phyloP scores from a whole-genome alignment of 129 eudicot genomes.

The Flaveria bidentis region DNA sequence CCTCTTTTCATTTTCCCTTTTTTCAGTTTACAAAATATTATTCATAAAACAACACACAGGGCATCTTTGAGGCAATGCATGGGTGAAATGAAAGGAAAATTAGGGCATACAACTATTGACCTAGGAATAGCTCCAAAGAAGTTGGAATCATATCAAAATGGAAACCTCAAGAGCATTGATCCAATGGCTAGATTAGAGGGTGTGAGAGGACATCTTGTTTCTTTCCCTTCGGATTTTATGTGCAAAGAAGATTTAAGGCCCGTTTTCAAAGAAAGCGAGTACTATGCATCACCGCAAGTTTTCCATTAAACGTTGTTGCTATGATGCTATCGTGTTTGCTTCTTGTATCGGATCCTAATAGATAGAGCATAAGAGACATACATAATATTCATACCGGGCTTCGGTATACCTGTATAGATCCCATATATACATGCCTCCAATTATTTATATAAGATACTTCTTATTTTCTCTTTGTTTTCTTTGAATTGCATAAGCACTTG shows the following conservation, averaged over 20 bases:
- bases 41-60: conserved; percentile 39
- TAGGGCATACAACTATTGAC: conserved; percentile 83
- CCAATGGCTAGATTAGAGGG: conserved; percentile 82
- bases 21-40: not conserved
- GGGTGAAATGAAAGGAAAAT: conserved; percentile 65
- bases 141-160: conserved; percentile 73
- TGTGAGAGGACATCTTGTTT: conserved; percentile 90
- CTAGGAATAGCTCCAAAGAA: conserved; percentile 87
- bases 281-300: conserved; percentile 96
- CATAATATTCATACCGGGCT: conserved; percentile 7
- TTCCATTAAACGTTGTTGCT: conserved; percentile 54
- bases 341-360: conserved; percentile 15
- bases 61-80: conserved; percentile 80
- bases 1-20: not conserved
- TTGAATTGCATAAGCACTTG: not conserved
- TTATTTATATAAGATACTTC: not conserved
- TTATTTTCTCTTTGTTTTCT: not conserved
- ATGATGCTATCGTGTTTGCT: conserved; percentile 7
- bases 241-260: conserved; percentile 96
- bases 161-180: conserved; percentile 54
- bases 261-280: conserved; percentile 93
- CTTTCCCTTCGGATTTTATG: conserved; percentile 92
- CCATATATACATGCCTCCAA: conserved; percentile 1
- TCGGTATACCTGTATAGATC: conserved; percentile 29
- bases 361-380: conserved; percentile 23